Base-by-base conservation (phyloP, 805 yeast species). In the Kodamaea hsintzibuensis region DNA sequence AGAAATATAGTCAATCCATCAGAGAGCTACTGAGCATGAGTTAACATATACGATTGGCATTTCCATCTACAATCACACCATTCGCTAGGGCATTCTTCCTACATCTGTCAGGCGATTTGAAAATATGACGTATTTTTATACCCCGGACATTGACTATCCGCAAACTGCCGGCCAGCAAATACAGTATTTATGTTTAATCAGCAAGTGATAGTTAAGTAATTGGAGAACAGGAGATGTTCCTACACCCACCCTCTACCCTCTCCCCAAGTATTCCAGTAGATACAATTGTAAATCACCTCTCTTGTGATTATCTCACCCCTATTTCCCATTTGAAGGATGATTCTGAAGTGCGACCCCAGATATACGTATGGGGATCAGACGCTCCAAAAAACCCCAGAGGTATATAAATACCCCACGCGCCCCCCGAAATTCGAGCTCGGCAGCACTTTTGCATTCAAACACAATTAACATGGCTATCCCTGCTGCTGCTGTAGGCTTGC, bases 401-500 rank as follows among this genome's bases (percentile, higher is more conserved):
- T 18, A 44, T 44, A 44, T 44, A 44, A 44, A 44, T 25, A 44
- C 47, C 47, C 47, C 47, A 44, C 38, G 18, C 25, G 18, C 25
- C 47, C 38, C 47, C 47, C 17, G 27, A 25, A 30, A 30, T 17
- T 37, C 14, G 10, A 35, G 42, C 12, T 30, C 14, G 22, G 18
- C 7, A 40, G 19, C 44, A 16, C 19, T 38, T 14, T 17, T 38
- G 19, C 17, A 40, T 10, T 14, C 44, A 16, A 14, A 10, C 17
- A 17, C n/a, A 39, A 39, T 14, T 7, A 38, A 12, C 14, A 47
- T 47, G 50, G 39, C 50, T 13, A 25, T 51, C 16, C 45, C 57
- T 13, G 56, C 58, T 37, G 46, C 52, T 30, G 53, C 54, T 9
- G 16, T 56, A 13, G 76, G 74, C 6, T 60, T 71, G 42, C 49